Conservation (phyloP, 2,329 filamentous ascomycete genomes). For the Aspergillus texensis region DNA sequence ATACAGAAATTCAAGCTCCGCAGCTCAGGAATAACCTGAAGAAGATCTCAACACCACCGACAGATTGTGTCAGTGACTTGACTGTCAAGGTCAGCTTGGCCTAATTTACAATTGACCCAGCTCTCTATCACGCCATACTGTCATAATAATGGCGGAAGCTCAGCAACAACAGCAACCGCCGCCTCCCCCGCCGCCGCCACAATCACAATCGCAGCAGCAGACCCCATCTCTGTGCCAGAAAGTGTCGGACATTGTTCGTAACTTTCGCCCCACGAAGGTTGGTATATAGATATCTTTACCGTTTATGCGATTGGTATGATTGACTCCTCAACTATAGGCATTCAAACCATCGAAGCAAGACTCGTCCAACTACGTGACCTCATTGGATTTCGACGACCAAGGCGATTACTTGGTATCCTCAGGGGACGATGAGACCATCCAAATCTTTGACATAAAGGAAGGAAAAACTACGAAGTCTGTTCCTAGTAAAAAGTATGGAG, state of each 20-base stretch:
- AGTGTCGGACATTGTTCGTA: constrained; percentile 75
- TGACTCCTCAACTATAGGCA: constrained; percentile 24
- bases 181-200: constrained; percentile 26
- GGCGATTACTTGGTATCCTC: constrained; percentile 91
- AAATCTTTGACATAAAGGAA: constrained; percentile 91
- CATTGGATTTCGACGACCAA: constrained; percentile 93
- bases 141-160: constrained; percentile 31
- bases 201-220: constrained; percentile 26
- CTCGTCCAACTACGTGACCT: constrained; percentile 68
- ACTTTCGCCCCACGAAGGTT: constrained; percentile 80
- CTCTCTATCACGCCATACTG: constrained; percentile 1
- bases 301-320: constrained; percentile 1
- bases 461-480: constrained; percentile 87
- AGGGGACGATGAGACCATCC: constrained; percentile 90
- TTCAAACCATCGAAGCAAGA: constrained; percentile 44
- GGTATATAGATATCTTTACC: constrained; percentile 17
- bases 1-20: not conserved
- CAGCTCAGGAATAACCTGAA: not conserved
- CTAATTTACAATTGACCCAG: constrained; percentile 5
- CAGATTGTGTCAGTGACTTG: not conserved
- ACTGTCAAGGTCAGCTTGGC: not conserved
- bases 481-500: constrained; percentile 95
- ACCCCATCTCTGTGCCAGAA: constrained; percentile 56
- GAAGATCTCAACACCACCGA: not conserved
- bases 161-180: constrained; percentile 29